Base-by-base conservation (phyloP, 768 basidiomycete genomes). In the Suillus ampliporus region DNA sequence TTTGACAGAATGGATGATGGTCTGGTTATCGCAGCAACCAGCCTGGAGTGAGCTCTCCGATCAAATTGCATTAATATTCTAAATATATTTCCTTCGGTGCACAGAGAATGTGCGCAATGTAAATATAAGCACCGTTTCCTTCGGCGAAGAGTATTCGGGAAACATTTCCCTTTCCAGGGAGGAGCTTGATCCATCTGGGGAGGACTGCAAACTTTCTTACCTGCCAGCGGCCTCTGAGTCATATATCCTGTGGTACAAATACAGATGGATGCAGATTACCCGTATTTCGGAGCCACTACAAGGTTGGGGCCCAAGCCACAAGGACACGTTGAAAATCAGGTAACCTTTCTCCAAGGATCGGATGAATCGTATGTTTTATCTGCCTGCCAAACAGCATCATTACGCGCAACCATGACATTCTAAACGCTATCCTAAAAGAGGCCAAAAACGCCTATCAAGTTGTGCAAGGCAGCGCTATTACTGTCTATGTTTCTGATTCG, bases 21-120 rank as follows among this genome's bases (percentile, higher is more conserved):
- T 81, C 44, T 92, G 90, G 89, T 73, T 91, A 0, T 85, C 87
- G 5, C 79, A 80, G 57, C 85, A 86, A 46, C 81, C 86, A 21
- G 77, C 82, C n/a, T 90, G 87, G 87, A 75, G 81, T 83, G 64
- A 68, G 85, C 75, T 31, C 8, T 13, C 21, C 21, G 5, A 21
- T 28, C 26, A 38, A 51, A 51, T 48, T 19, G 23, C 11, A 11
- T 4, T 40, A 9, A 58, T 19, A 5, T 37, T 14, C 31, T 53
- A 38, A 46, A 43, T 26, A 43, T 61, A n/a, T 65, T 43, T 8
- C 19, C 1, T 47, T 6, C 38, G 43, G 40, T 8, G 51, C 40
- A 58, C 63, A 74, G 72, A 72, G 56, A 74, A 73, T 41, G 81
- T 84, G 8, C 82, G 87, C 9, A 80, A 83, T 61, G 77, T 89